Conservation (phyloP, 2,329 filamentous ascomycete genomes). For the Fusarium circinatum region DNA sequence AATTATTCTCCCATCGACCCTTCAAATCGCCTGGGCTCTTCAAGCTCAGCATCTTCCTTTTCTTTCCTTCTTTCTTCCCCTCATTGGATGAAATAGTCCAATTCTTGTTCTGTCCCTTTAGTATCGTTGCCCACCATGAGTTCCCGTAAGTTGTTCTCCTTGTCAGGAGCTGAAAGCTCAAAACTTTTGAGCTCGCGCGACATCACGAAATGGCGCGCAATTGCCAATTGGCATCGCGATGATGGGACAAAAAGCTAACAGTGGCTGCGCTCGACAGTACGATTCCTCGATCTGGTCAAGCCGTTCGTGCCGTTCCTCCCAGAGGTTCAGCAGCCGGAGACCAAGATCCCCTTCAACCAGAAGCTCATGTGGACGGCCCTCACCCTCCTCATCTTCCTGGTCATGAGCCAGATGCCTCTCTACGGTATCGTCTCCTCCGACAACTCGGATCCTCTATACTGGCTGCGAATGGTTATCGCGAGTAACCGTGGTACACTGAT, state of each 20-base stretch:
- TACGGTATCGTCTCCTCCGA: constrained; percentile 99
- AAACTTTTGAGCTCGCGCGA: constrained; percentile 31
- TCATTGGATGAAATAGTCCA: constrained; percentile 54
- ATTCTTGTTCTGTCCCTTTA: constrained; percentile 50
- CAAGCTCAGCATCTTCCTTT: constrained; percentile 51
- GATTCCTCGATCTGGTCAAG: constrained; percentile 99
- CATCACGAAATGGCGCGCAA: constrained; percentile 38
- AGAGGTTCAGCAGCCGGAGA: constrained; percentile 98
- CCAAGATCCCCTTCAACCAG: constrained; percentile 99
- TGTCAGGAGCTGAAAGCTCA: constrained; percentile 29
- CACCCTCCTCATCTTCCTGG: constrained; percentile 97
- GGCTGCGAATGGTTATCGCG: constrained; percentile 99
- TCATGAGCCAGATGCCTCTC: constrained; percentile 99
- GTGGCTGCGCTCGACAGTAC: constrained; percentile 68
- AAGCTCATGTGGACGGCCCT: constrained; percentile 95
- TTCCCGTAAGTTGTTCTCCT: constrained; percentile 59
- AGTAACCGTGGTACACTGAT: constrained; percentile 97
- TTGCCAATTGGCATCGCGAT: constrained; percentile 33
- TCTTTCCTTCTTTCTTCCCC: constrained; percentile 49
- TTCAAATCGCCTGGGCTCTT: constrained; percentile 50
- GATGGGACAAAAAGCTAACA: constrained; percentile 43
- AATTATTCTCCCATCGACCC: constrained; percentile 48
- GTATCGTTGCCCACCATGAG: constrained; percentile 61
- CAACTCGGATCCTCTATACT: constrained; percentile 98
- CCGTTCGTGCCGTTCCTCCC: constrained; percentile 99